Conservation (phyloP, 352 stramenopile genomes). For the Pythium phragmitis region DNA sequence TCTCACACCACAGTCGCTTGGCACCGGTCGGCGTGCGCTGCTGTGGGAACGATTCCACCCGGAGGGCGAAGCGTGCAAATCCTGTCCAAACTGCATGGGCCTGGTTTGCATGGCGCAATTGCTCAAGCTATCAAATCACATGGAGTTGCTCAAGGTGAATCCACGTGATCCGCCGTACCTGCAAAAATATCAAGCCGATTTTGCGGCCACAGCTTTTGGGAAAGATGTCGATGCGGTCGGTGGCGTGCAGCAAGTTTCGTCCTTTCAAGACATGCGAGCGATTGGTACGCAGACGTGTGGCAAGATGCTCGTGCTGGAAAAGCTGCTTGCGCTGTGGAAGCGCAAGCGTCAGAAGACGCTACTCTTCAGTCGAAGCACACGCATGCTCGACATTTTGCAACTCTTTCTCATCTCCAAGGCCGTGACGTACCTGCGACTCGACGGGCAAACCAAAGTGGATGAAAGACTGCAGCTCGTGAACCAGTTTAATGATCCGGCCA, state of each 20-base stretch:
- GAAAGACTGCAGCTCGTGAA: slow-evolving; percentile 74
- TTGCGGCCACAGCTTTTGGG: slow-evolving; percentile 60
- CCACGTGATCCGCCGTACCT: slow-evolving; percentile 45
- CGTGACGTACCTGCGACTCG: slow-evolving; percentile 56
- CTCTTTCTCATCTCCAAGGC: slow-evolving; percentile 71
- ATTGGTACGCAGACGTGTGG: slow-evolving; percentile 74
- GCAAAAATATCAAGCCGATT: slow-evolving; percentile 53
- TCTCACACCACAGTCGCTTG: slow-evolving; percentile 33
- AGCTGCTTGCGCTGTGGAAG: slow-evolving; percentile 63
- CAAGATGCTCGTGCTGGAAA: slow-evolving; percentile 81
- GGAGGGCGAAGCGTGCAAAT: slow-evolving; percentile 40
- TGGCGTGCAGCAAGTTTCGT: slow-evolving; percentile 56
- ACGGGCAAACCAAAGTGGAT: slow-evolving; percentile 74
- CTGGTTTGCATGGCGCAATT: slow-evolving; percentile 72
- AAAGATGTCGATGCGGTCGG: slow-evolving; percentile 51
- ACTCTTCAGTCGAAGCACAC: slow-evolving; percentile 76
- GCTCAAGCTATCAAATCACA: slow-evolving; percentile 78
- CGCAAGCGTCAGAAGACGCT: slow-evolving; percentile 64
- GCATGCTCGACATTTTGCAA: slow-evolving; percentile 82
- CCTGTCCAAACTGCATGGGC: slow-evolving; percentile 72
- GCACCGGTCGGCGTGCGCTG: slow-evolving; percentile 26
- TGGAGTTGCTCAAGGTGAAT: slow-evolving; percentile 80
- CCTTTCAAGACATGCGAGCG: slow-evolving; percentile 50
- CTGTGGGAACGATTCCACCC: slow-evolving; percentile 72
- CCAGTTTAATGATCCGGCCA: slow-evolving; percentile 62